Percentiles rank a stretch among this genome's conserved stretches.
Conservation (phyloP, 257 asterid species). For the Osmanthus fragrans region DNA sequence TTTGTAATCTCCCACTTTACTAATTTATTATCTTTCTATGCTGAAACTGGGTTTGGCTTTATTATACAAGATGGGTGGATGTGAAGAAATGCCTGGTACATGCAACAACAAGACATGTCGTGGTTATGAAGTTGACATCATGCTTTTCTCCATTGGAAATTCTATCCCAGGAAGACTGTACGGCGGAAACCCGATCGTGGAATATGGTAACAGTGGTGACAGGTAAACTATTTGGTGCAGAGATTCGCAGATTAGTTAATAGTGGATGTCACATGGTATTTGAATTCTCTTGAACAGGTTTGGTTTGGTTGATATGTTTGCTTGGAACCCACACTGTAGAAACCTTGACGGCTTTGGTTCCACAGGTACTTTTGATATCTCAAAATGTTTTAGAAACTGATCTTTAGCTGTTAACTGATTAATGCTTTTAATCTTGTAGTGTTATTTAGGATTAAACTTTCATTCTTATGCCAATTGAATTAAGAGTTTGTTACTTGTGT, state of each 20-base stretch:
- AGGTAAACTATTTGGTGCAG: slow-evolving; percentile 33
- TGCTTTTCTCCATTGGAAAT: slow-evolving; percentile 81
- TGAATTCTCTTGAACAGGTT: slow-evolving; percentile 39
- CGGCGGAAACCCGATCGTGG: slow-evolving; percentile 49
- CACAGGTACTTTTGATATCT: slow-evolving; percentile 46
- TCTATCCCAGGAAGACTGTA: slow-evolving; percentile 88
- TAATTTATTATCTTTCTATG: background rate
- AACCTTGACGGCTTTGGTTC: slow-evolving; percentile 55
- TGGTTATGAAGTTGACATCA: slow-evolving; percentile 83
- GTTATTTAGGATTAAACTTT: background rate
- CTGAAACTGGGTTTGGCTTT: slow-evolving; percentile 27
- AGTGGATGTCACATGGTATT: background rate
- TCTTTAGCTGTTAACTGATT: background rate
- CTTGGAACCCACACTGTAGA: slow-evolving; percentile 81
- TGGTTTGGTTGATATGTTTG: slow-evolving; percentile 70
- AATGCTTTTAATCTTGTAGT: background rate
- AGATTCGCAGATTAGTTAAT: slow-evolving; percentile 1
- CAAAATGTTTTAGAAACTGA: background rate
- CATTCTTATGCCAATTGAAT: background rate
- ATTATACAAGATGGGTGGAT: slow-evolving; percentile 79
- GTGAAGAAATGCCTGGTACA: slow-evolving; percentile 62
- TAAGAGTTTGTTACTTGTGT: background rate
- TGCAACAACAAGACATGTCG: slow-evolving; percentile 72
- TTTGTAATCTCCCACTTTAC: background rate
- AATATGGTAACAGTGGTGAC: slow-evolving; percentile 52